Evolutionary conservation across 257 asterid species (phyloP), one percentile per base, ranked within the genome.

Genomic region (Nicotiana benthamiana): DNA sequence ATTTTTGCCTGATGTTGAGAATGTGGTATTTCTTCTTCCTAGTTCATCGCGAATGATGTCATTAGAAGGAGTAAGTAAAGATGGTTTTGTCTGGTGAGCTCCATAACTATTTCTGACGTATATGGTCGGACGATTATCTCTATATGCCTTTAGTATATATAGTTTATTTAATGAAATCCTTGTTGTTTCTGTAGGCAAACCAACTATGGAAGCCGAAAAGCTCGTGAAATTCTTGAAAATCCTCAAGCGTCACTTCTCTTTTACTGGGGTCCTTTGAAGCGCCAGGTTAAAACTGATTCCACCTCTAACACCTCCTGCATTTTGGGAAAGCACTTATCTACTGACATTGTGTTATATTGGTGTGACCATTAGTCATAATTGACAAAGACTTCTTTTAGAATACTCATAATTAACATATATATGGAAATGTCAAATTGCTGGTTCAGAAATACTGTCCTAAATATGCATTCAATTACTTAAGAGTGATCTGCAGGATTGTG

Each of bases 21-120:
- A 8, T 10, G 20, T 70, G 40, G 40, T 30, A 18, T 79, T 46
- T 59, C 66, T 12, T 61, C 81, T 74, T 22, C 56, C 53, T 91
- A 93, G 97, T 79, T 92, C 97, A 13, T 93, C 93, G 24, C 92
- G 95, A 85, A 88, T 90, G 94, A 92, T 93, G 36, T 81, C 88
- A 89, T 92, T 93, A 82, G 88, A 90, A 87, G 93, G 93, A 84
- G 81, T 90, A 75, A 92, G 89, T 87, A 83, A 83, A 75, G 88
- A 84, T 82, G 91, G 97, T 82, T 92, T 93, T 79, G 90, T 92
- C 84, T 93, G 97, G 97, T 93, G 80, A 86, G 86, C 61, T 82
- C 85, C 75, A 74, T 83, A 63, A 78, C 66, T 77, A 40, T 78
- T 84, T 43, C 82, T 80, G 40, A 68, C 40, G 61, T 43, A 74